These are phyloP conservation scores for Eucalyptus sp. DNA, from an alignment of 345 rosid species.

Conservation along the genomic window DNA sequence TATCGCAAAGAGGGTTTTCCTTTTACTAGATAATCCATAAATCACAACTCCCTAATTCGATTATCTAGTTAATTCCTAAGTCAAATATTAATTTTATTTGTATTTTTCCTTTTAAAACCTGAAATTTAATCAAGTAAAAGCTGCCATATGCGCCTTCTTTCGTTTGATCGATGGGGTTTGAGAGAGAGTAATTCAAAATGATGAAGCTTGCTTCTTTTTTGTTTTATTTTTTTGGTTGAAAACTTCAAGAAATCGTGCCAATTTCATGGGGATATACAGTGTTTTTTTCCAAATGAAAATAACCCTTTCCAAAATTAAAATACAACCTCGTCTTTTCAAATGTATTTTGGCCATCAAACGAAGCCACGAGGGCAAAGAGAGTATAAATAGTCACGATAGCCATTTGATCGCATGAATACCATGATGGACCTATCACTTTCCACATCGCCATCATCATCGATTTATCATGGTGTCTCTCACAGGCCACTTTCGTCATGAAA, in stretches of 20 bases:
- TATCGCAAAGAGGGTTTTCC: neutral
- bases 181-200: neutral
- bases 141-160: neutral
- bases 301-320: neutral
- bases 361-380: neutral
- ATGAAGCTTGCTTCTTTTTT: neutral
- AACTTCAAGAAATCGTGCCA: neutral
- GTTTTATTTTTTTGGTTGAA: neutral
- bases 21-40: neutral
- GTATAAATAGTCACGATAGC: neutral
- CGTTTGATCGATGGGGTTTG: neutral
- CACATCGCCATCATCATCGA: neutral
- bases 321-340: neutral
- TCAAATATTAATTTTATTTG: neutral
- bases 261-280: neutral
- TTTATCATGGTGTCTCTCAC: neutral
- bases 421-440: neutral
- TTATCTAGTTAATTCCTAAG: neutral
- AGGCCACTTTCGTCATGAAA: neutral
- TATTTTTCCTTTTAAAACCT: neutral
- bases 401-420: neutral
- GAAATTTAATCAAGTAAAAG: neutral
- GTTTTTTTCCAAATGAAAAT: neutral
- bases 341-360: neutral
- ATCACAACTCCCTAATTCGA: neutral